Evolutionary conservation across 78 protist species (phyloP), one percentile per base, ranked within the genome.

Genomic region (Andalucia godoyi): DNA sequence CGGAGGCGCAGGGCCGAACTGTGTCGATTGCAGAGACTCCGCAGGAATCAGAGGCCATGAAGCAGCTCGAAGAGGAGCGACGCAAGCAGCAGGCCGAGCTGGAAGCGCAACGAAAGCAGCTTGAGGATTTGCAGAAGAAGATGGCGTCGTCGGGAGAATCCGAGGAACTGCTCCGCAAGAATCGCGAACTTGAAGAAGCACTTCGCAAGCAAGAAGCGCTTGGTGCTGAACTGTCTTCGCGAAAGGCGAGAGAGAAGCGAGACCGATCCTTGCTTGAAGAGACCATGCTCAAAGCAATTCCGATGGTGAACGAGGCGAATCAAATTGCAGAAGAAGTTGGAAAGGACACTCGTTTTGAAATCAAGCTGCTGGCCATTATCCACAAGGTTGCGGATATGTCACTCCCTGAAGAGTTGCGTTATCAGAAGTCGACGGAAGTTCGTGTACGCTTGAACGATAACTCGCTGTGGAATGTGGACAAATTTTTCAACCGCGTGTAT

Each of bases 401-500:
- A 13, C 60, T 23, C 29, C 30, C 36, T 17, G 60, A 54, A 27
- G 41, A 54, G 37, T 41, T 54, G 36, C 15, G 6, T 13, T 8
- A 38, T 8, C 12, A 27, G 40, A 54, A 27, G 41, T 4, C 15
- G 60, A 34, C 15, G 42, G 42, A 34, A 5, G 12, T 54, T 7
- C 36, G 17, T 17, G 29, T 54, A 17, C 39, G 18, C 42, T 38
- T 33, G 41, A 32, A 34, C 33, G 29, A 29, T 41, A 1, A 6
- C 23, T 47, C 27, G 55, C 5, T 46, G 25, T 63, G 70, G 70
- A 8, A 3, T 25, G 27, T 10, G 25, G 57, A 49, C 41, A 63
- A 63, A 45, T 63, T 63, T 43, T 37, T 63, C 32, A 46, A 63
- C 57, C 70, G 70, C 30, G 70, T 63, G 34, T 63, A 47, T 33